Evolutionary conservation across 192 early-diverging fungal genomes (phyloP).

Genomic region (Paraglomus brasilianum): DNA sequence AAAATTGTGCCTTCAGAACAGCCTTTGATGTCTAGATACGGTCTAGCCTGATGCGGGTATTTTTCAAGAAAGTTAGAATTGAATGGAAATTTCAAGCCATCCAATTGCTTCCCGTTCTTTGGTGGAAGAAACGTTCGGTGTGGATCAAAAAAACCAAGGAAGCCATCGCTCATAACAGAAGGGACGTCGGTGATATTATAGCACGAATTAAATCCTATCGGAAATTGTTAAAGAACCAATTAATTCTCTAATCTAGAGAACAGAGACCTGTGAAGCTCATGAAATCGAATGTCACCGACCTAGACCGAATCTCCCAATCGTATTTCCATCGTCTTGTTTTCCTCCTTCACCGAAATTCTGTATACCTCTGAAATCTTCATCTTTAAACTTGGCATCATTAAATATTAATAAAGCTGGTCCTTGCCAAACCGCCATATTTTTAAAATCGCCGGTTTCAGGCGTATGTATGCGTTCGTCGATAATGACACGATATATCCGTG

Average conservation of each 20-base stretch:
- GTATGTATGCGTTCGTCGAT: conserved; percentile 16
- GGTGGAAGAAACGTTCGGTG: conserved; percentile 14
- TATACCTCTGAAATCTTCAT: conserved; percentile 28
- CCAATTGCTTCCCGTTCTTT: not conserved
- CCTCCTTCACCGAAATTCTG: conserved; percentile 32
- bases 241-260: not conserved
- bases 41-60: conserved; percentile 21
- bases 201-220: conserved; percentile 30
- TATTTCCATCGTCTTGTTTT: not conserved
- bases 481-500: conserved; percentile 22
- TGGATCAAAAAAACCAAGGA: conserved; percentile 33
- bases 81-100: not conserved
- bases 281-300: not conserved
- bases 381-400: conserved; percentile 30
- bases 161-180: conserved; percentile 24
- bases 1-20: conserved; percentile 33
- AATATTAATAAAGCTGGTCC: conserved; percentile 34
- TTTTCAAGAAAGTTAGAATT: not conserved
- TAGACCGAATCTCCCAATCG: not conserved
- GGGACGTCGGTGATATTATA: conserved; percentile 34
- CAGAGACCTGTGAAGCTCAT: not conserved
- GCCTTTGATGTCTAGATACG: conserved; percentile 29
- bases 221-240: not conserved
- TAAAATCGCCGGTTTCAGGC: not conserved
- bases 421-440: conserved; percentile 32